phyloP scores from a whole-genome alignment of 768 basidiomycete genomes.

The Cystobasidium tubakii region DNA sequence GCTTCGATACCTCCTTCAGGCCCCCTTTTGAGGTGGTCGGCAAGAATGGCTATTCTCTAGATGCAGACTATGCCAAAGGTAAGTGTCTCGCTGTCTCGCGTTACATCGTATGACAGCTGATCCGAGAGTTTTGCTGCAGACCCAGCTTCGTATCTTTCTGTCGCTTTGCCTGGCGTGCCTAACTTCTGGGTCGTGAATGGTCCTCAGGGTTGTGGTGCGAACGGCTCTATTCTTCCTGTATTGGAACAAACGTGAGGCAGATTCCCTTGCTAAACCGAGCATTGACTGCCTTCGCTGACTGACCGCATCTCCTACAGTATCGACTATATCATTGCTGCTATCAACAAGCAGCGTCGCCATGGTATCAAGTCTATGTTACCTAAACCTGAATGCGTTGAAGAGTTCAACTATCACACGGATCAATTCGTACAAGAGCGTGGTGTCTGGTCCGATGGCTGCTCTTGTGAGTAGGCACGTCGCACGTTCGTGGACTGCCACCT shows the following conservation, averaged over 20 bases:
- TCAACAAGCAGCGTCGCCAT: constrained; percentile 18
- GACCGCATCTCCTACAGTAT: neutral
- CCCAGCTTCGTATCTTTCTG: constrained; percentile 19
- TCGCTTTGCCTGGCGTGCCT: constrained; percentile 1
- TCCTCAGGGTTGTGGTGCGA: constrained; percentile 14
- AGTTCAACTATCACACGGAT: constrained; percentile 27
- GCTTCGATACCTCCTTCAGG: constrained; percentile 24
- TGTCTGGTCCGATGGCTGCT: constrained; percentile 7
- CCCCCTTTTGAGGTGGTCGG: constrained; percentile 2
- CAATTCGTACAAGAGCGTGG: constrained; percentile 17
- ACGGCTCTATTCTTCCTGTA: constrained; percentile 22
- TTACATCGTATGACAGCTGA: neutral
- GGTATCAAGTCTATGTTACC: constrained; percentile 17
- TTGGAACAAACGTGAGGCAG: neutral
- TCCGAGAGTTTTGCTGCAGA: neutral
- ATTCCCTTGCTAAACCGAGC: neutral
- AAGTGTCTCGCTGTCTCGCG: neutral
- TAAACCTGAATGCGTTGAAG: constrained; percentile 20
- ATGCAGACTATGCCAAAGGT: constrained; percentile 21
- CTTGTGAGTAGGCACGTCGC: neutral
- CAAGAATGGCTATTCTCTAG: constrained; percentile 13
- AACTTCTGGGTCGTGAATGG: constrained; percentile 31
- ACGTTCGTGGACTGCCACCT: neutral
- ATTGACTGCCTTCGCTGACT: neutral
- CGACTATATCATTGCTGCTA: constrained; percentile 26